Percentiles rank a stretch among this genome's conserved stretches.
Evolutionary conservation across 2,329 filamentous ascomycete species (phyloP).

Genomic region (Penicillium sp.): DNA sequence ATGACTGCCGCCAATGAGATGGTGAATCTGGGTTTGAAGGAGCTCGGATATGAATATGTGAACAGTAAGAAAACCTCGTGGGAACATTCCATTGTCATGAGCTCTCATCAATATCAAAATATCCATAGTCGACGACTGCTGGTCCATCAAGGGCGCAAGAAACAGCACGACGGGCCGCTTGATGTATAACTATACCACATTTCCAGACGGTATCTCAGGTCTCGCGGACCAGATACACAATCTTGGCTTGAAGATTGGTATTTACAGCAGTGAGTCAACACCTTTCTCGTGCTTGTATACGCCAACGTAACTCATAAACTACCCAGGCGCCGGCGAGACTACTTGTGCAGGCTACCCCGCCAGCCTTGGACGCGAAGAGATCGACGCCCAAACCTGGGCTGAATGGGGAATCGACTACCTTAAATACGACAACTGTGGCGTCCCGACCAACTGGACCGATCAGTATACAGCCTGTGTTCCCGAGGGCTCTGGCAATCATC

Average conservation of each 20-base stretch:
- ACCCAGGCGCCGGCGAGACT: constrained; percentile 31
- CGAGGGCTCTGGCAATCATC: constrained; percentile 36
- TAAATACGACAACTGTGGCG: constrained; percentile 59
- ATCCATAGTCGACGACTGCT: constrained; percentile 58
- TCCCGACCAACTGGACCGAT: constrained; percentile 40
- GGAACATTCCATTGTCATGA: neutral
- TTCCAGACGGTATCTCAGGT: constrained; percentile 58
- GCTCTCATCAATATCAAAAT: neutral
- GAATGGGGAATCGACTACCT: constrained; percentile 60
- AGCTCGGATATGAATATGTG: constrained; percentile 52
- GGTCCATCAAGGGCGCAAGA: constrained; percentile 47
- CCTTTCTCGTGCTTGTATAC: neutral
- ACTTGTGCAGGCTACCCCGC: constrained; percentile 60
- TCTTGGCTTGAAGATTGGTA: constrained; percentile 61
- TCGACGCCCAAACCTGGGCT: constrained; percentile 59
- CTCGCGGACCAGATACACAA: constrained; percentile 55
- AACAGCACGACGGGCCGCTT: constrained; percentile 47
- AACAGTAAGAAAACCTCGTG: constrained; percentile 25
- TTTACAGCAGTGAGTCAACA: constrained; percentile 52
- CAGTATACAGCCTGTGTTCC: constrained; percentile 42
- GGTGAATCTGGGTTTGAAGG: constrained; percentile 47
- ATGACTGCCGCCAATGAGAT: constrained; percentile 48
- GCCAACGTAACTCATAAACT: neutral
- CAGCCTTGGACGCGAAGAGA: constrained; percentile 55
- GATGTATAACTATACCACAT: constrained; percentile 50